Evolutionary conservation across 1,284 basidiomycete species (phyloP), one percentile per base, ranked within the genome.

Genomic region (Austroboletus rostrupii): DNA sequence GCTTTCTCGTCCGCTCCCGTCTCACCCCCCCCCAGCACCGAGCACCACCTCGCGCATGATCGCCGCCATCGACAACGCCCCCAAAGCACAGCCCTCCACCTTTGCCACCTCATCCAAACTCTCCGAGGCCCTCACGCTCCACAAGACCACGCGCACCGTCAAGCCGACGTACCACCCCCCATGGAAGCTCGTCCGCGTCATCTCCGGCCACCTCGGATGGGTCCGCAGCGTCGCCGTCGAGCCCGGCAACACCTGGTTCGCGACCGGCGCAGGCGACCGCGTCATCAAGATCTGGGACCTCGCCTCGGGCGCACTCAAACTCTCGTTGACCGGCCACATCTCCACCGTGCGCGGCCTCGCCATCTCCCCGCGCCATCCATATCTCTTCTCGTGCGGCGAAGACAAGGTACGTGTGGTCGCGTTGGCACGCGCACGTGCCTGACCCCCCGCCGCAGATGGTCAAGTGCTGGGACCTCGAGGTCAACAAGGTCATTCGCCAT

Each of bases 271-370:
- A 0, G 97, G 97, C 8, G 96, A 99, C 70, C 83, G 96, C 31
- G 94, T 99, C 43, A 92, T 99, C 70, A 99, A 99, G 75, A 94
- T 99, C n/a, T 99, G 96, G 96, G 95, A 99, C 68, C 69, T 99
- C 57, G 97, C 97, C 7, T 90, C 86, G 7, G 96, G 96, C 29
- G 94, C 97, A 71, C 77, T 99, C 64, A 98, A 95, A 70, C 74
- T 99, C 36, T 94, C 90, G 39, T 73, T 99, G 59, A 99, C 97
- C 4, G 96, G 97, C 9, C 96, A 99, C 67, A 99, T 99, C 49
- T 95, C 92, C 28, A 97, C 96, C 1, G 94, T 99, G 20, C 81
- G 97, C 38, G 96, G 96, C 0, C 71, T 99, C 42, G 96, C 93
- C 5, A 91, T 99, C 19, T 95, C 92, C 1, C 74, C 87, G 9